These are phyloP conservation scores for Claviceps paspali DNA, from an alignment of 2,329 filamentous ascomycete species.

Conservation along the genomic window DNA sequence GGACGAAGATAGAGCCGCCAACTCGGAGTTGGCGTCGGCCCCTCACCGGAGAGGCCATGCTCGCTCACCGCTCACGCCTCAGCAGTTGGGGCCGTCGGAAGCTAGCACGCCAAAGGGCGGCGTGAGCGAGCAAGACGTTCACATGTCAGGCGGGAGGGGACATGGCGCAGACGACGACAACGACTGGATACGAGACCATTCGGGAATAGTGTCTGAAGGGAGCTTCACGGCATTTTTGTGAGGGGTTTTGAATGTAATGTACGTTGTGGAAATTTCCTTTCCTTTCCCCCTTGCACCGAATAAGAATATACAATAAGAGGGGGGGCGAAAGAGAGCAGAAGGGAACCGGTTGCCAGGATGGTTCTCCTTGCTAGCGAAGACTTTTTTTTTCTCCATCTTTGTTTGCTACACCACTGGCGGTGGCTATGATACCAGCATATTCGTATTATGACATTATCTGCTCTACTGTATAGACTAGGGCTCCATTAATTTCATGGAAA, in stretches of 20 bases:
- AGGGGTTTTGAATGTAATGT: background rate
- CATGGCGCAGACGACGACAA: background rate
- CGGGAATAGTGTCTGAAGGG: slow-evolving; percentile 10
- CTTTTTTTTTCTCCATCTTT: background rate
- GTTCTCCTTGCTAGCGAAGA: background rate
- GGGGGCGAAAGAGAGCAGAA: background rate
- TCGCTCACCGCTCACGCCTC: slow-evolving; percentile 3
- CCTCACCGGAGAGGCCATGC: slow-evolving; percentile 5
- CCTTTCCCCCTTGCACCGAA: too few relatives aligned
- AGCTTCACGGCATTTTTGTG: slow-evolving; percentile 15
- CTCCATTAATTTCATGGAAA: too few relatives aligned
- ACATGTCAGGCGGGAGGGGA: slow-evolving; percentile 8
- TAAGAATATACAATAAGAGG: too few relatives aligned
- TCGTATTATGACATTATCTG: too few relatives aligned
- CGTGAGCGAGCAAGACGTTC: slow-evolving; percentile 1
- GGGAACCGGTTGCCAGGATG: background rate
- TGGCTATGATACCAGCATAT: slow-evolving; percentile 4
- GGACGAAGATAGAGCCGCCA: slow-evolving; percentile 3
- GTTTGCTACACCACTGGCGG: background rate
- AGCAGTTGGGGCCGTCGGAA: too few relatives aligned
- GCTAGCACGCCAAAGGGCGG: too few relatives aligned
- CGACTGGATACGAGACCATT: slow-evolving; percentile 9
- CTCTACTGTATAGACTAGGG: too few relatives aligned
- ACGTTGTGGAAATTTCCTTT: background rate
- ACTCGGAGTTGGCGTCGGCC: slow-evolving; percentile 6